phyloP scores from a whole-genome alignment of 2,329 filamentous ascomycete species.

The Fonsecaea monophora region DNA sequence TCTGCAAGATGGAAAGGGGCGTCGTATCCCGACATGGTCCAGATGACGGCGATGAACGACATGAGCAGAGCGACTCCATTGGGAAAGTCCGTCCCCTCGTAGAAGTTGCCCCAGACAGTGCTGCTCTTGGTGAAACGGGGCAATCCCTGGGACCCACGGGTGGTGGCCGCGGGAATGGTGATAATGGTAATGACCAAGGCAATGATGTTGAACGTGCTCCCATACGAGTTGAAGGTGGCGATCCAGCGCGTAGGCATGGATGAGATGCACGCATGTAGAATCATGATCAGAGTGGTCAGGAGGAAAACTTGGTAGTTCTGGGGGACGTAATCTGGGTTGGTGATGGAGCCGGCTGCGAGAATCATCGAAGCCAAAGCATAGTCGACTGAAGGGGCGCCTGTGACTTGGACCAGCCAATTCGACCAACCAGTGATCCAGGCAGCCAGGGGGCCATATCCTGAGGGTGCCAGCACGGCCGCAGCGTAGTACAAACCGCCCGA shows the following conservation, averaged over 20 bases:
- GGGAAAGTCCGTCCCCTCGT: conserved; percentile 71
- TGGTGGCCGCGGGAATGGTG: conserved; percentile 68
- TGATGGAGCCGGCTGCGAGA: conserved; percentile 72
- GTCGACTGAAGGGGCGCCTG: conserved; percentile 70
- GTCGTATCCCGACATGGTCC: conserved; percentile 73
- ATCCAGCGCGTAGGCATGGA: conserved; percentile 75
- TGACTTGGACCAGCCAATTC: conserved; percentile 73
- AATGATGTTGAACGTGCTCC: conserved; percentile 74
- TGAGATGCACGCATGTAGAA: conserved; percentile 70
- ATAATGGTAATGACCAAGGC: conserved; percentile 71
- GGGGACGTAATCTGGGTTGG: conserved; percentile 69
- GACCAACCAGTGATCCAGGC: conserved; percentile 74
- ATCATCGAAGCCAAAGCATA: conserved; percentile 74
- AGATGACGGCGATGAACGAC: conserved; percentile 74
- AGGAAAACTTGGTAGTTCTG: conserved; percentile 72
- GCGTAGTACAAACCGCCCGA: conserved; percentile 76
- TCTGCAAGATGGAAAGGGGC: conserved; percentile 75
- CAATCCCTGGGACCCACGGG: conserved; percentile 57
- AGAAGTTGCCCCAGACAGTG: conserved; percentile 70
- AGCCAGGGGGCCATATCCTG: conserved; percentile 69
- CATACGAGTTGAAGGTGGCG: conserved; percentile 72
- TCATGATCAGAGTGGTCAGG: conserved; percentile 70
- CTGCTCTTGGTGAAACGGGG: conserved; percentile 65
- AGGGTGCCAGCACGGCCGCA: conserved; percentile 71
- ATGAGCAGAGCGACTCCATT: conserved; percentile 72